These are phyloP conservation scores for Reutealis trisperma DNA, from an alignment of 345 rosid species.

Conservation along the genomic window DNA sequence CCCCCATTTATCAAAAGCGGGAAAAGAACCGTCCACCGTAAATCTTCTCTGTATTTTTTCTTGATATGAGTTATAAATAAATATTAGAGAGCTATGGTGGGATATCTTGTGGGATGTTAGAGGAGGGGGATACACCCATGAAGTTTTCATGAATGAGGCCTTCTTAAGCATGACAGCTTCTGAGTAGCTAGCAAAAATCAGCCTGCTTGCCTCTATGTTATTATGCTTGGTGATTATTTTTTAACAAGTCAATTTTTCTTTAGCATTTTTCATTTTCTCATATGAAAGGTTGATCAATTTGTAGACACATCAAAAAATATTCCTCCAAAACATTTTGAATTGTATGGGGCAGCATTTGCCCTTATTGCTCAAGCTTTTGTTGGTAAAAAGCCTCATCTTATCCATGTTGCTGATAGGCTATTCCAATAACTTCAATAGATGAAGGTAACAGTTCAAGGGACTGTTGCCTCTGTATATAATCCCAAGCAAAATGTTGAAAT, in stretches of 20 bases:
- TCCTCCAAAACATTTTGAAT: slow-evolving; percentile 84
- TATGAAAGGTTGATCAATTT: slow-evolving; percentile 71
- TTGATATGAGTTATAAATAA: no score
- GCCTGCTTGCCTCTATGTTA: background rate
- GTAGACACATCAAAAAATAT: slow-evolving; percentile 72
- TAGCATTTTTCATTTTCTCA: slow-evolving; percentile 11
- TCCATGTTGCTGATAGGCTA: slow-evolving; percentile 74
- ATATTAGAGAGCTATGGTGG: no score
- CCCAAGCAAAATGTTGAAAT: slow-evolving; percentile 58
- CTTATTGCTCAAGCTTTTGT: slow-evolving; percentile 87
- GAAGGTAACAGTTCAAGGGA: slow-evolving; percentile 48
- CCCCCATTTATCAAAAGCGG: no score
- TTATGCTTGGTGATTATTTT: background rate
- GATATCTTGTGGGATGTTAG: slow-evolving; percentile 93
- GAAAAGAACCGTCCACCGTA: no score
- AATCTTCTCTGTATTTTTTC: no score
- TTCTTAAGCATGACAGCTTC: slow-evolving; percentile 77
- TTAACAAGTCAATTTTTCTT: background rate
- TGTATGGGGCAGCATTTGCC: slow-evolving; percentile 85
- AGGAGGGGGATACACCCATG: slow-evolving; percentile 87
- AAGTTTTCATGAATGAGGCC: slow-evolving; percentile 86
- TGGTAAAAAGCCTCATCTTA: slow-evolving; percentile 76
- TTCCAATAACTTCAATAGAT: slow-evolving; percentile 88
- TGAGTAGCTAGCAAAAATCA: slow-evolving; percentile 61
- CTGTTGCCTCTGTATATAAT: slow-evolving; percentile 46